Evolutionary conservation across 2,329 filamentous ascomycete species (phyloP), one percentile per base, ranked within the genome.

Genomic region (Neopestalotiopsis sp.): DNA sequence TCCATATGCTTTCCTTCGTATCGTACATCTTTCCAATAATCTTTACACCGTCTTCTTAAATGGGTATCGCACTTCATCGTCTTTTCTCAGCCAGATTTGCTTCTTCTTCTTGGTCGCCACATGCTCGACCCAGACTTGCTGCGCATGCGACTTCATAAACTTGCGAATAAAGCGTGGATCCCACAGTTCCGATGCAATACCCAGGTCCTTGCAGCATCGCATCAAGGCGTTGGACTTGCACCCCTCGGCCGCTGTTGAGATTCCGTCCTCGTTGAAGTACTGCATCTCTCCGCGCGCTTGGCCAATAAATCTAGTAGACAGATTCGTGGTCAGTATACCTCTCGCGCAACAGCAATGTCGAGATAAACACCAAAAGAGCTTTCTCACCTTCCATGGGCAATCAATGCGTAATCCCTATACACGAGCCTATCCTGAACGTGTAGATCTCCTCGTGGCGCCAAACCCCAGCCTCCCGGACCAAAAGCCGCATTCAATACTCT

Each of bases 211-310:
- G 86, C 96, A 98, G 87, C 95, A 98, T 69, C 96, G 93, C 91
- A 98, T 97, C 73, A 99, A 87, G 13, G 96, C 96, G 79, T 99
- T 99, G 71, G 94, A 97, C 83, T 98, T 98, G 87, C 94, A 97
- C 66, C 96, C 96, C 82, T 99, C 96, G 70, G 95, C 95, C 9
- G 96, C 95, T 1, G 95, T 97, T 32, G 96, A 94, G 72, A 99
- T 94, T 67, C 92, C 92, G 74, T 98, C 95, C 42, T 94, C 88
- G 74, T 89, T 90, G 83, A 98, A 99, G 83, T 97, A 99, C 73
- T 93, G 90, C 84, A 97, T 95, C 81, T 98, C 96, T 78, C 96
- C 96, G 73, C 96, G 92, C 0, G 96, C 94, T 74, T 98, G 92
- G 34, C 92, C 94, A 59, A 98, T 93, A 73, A 98, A 92, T 71